Base-by-base conservation (phyloP, 805 yeast genomes). In the Henningerozyma blattae region DNA sequence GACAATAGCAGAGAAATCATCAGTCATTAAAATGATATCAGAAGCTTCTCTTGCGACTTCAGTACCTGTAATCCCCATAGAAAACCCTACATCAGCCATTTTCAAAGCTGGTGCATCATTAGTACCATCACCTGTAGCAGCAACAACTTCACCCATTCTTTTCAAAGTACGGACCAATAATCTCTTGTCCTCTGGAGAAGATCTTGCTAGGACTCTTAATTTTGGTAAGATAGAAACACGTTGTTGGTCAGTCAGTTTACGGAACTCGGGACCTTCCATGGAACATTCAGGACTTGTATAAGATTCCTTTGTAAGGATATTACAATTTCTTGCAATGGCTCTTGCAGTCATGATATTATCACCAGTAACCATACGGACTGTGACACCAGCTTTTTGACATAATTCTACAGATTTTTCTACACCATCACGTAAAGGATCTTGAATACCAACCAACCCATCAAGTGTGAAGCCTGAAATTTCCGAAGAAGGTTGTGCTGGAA, bases 91-190 rank as follows among this genome's bases (percentile, higher is more conserved):
- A 60, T 87, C 95, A 3, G 97, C 96, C 46, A 87, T 67, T 54
- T 89, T 87, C 47, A 89, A 68, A 4, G 97, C 96, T n/a, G 97
- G 97, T 0, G 97, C 97, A 65, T 87, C 97, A 56, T 87, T 87
- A 12, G 89, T 95, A 61, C 97, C 97, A 60, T 87, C 97, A 46
- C 98, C 98, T n/a, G 99, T 91, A 24, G 89, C 97, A 1, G 98
- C 98, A 32, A 91, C 98, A 24, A 89, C 94, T 51, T 91, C 96
- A 17, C 93, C 94, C 51, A 75, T 67, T 25, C 68, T 64, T 48
- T 79, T 77, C 46, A 91, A 65, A 10, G 86, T 76, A 41, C 79
- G 82, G 24, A 93, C 98, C 30, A 91, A 67, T 19, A 83, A 62
- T 38, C 94, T 67, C 59, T 91, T 91, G 60, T 91, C 99, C 44